phyloP scores from a whole-genome alignment of 2,329 filamentous ascomycete genomes.

The Ophiocordyceps sinensis region DNA sequence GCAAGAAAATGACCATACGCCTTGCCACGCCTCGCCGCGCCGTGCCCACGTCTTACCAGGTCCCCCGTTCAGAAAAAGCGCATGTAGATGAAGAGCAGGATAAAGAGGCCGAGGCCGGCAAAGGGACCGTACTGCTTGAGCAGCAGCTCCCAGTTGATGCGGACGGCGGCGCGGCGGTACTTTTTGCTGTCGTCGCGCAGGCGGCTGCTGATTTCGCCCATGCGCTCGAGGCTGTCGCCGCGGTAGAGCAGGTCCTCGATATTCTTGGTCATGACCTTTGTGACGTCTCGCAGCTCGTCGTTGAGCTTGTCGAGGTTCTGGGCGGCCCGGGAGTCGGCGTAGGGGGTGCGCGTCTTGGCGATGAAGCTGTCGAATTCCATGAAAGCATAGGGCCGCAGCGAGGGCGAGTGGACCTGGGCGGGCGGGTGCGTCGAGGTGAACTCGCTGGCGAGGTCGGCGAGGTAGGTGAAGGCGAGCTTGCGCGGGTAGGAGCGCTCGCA shows the following conservation, averaged over 20 bases:
- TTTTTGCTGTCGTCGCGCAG: constrained; percentile 88
- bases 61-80: constrained; percentile 62
- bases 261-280: constrained; percentile 99
- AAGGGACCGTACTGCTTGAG: constrained; percentile 95
- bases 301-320: constrained; percentile 93
- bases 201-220: constrained; percentile 86
- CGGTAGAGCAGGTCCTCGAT: constrained; percentile 95
- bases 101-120: constrained; percentile 64
- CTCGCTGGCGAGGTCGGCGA: constrained; percentile 79
- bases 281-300: constrained; percentile 93
- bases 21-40: neutral
- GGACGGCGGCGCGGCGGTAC: constrained; percentile 80
- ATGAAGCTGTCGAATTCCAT: constrained; percentile 99
- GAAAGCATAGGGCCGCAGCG: constrained; percentile 83
- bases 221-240: constrained; percentile 85
- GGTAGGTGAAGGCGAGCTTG: constrained; percentile 97
- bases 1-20: neutral
- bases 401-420: constrained; percentile 56
- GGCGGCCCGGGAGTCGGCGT: constrained; percentile 79
- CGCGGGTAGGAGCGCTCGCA: constrained; percentile 89
- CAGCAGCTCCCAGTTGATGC: constrained; percentile 96
- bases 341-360: constrained; percentile 79
- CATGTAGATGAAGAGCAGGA: constrained; percentile 82
- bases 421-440: constrained; percentile 75
- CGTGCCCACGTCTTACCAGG: neutral